Evolutionary conservation across 2,329 filamentous ascomycete genomes (phyloP).

Genomic region (Diplocarpon mali): DNA sequence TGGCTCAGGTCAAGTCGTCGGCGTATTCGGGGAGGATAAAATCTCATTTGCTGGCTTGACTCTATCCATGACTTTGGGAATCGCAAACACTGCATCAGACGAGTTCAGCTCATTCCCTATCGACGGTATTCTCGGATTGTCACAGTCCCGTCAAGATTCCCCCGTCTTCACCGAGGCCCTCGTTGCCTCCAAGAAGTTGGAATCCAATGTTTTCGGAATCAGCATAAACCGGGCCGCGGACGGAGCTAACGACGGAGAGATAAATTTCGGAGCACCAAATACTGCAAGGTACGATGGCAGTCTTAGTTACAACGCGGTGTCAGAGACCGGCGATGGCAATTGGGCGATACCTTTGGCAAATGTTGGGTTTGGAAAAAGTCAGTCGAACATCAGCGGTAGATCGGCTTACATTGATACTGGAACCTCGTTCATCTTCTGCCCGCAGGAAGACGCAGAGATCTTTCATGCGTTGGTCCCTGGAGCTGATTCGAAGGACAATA

Average conservation of each 20-base stretch:
- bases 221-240: conserved; percentile 58
- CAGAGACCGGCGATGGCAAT: conserved; percentile 37
- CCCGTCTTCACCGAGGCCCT: conserved; percentile 60
- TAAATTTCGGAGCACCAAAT: conserved; percentile 67
- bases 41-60: conserved; percentile 55
- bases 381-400: conserved; percentile 36
- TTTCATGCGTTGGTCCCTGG: conserved; percentile 58
- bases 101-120: conserved; percentile 73
- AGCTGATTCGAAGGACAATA: conserved; percentile 40
- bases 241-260: conserved; percentile 57
- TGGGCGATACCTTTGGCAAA: conserved; percentile 68
- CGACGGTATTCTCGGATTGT: conserved; percentile 77
- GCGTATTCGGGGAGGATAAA: conserved; percentile 54
- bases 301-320: conserved; percentile 52
- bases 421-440: conserved; percentile 69
- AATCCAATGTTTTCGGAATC: conserved; percentile 59
- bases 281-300: conserved; percentile 53
- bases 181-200: conserved; percentile 41
- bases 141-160: conserved; percentile 43
- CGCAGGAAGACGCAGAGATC: conserved; percentile 50
- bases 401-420: conserved; percentile 73
- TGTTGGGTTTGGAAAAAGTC: conserved; percentile 48
- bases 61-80: conserved; percentile 56
- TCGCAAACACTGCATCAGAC: conserved; percentile 58
- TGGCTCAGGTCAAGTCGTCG: conserved; percentile 64